Evolutionary conservation across 768 basidiomycete species (phyloP), one percentile per base, ranked within the genome.

Genomic region (Pleurotus cornucopiae): DNA sequence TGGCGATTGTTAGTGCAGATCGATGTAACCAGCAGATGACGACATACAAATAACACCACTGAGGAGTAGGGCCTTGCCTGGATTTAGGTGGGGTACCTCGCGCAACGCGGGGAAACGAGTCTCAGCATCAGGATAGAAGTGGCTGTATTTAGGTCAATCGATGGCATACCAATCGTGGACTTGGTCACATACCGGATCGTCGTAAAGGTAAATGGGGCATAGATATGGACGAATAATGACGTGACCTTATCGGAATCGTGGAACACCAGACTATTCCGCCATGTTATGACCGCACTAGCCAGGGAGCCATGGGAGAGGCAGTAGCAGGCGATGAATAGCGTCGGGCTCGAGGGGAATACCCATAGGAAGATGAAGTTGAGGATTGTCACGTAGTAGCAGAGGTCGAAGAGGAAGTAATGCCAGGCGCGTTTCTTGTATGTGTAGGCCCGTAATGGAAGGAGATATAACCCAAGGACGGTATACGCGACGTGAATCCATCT

Each of bases 211-310:
- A 96, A 84, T 0, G 97, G 92, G 0, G 91, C 82, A 65, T 97
- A 98, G 56, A 98, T 88, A 67, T 99, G 97, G 30, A 99, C 83
- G 73, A 95, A 98, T 21, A 99, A 74, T 7, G 90, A 93, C 14
- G 91, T 98, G 66, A 98, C 91, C 71, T 98, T 98, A 69, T 99
- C 97, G 55, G 85, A 80, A 64, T 96, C 94, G 65, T 99, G 97
- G 74, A 99, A 99, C 2, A 99, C 97, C 20, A 99, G 84, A 61
- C 92, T 95, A 66, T 99, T 99, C 58, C 97, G 81, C 97, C 97
- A 99, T 7, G 96, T 98, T 62, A 98, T 91, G 48, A 98, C 94
- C 0, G 96, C 95, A 51, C 90, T 92, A 0, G 92, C 95, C 30
- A 97, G 80, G 0, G 90, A 83, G 0, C 94, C 97, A 66, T 97